Base-by-base conservation (phyloP, 257 asterid genomes). In the Perilla frutescens region DNA sequence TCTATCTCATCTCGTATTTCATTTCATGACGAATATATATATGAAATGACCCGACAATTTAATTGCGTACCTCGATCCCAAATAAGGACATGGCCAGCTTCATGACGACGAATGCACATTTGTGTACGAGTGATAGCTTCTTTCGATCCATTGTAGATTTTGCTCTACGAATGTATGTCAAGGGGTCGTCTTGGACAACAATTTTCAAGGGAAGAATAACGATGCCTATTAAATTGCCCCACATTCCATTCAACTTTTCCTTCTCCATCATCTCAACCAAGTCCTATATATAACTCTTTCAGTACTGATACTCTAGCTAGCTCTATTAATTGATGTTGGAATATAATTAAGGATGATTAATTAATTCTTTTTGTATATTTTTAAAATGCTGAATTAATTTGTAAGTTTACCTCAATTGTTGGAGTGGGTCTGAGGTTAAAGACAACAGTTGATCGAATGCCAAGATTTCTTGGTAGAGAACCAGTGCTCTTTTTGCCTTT, bases 161-260 rank as follows among this genome's bases (percentile, higher is more conserved):
- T 20, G 91, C 89, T 32, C 79, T 60, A 3, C 71, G 82, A 2
- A 87, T 56, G 66, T 84, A 76, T 20, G 26, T 50, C 60, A 87
- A 82, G 13, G 89, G 87, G 60, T 87, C 84, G 0, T 80, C 79
- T 41, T 70, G 76, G 13, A 82, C 10, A 50, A 20, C 53, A 13
- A 86, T 78, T 47, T 50, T 59, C 15, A 84, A 31, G 2, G 83
- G 86, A 34, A 83, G 71, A 39, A 84, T 53, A 40, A 68, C 74
- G 8, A 82, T 63, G 6, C 85, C 89, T 12, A 84, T 49, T 14
- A 40, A 3, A 66, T 84, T 85, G 3, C 93, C 93, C 91, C 89
- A 85, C 75, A 53, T 68, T 34, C 80, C 82, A 12, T 70, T 73
- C 40, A 58, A 55, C 51, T 66, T 57, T 40, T 39, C 77, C 39